Percentiles rank a stretch among this genome's conserved stretches.
Evolutionary conservation across 78 protist species (phyloP).

Genomic region (Dictyostelium purpureum): DNA sequence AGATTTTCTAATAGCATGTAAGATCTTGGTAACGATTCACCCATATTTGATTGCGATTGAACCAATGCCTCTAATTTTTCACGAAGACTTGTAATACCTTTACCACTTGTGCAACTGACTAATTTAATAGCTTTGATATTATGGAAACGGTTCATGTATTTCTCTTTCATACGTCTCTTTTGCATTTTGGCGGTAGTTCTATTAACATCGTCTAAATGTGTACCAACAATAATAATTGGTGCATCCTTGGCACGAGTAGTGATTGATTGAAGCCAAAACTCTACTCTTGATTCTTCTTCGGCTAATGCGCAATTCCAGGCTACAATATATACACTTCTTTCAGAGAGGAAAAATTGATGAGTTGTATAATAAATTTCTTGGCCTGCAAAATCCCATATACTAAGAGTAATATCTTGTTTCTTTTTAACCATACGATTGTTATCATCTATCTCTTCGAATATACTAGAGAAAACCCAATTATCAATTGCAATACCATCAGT

Average conservation of each 20-base stretch:
- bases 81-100: conserved; percentile 58
- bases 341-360: conserved; percentile 80
- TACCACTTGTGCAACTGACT: conserved; percentile 67
- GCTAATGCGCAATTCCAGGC: conserved; percentile 73
- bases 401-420: conserved; percentile 59
- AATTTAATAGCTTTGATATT: conserved; percentile 38
- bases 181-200: conserved; percentile 18
- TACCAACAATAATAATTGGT: conserved; percentile 83
- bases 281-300: conserved; percentile 68
- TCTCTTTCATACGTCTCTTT: conserved; percentile 68
- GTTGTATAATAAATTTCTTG: conserved; percentile 80
- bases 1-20: conserved; percentile 73
- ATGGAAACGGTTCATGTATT: conserved; percentile 59
- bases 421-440: conserved; percentile 31
- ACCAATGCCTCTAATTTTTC: conserved; percentile 46
- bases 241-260: conserved; percentile 65
- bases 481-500: conserved; percentile 82
- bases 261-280: conserved; percentile 77
- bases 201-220: conserved; percentile 75
- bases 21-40: conserved; percentile 62
- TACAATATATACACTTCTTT: conserved; percentile 55
- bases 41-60: conserved; percentile 57
- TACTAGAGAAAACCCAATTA: conserved; percentile 54
- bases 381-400: conserved; percentile 82
- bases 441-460: conserved; percentile 36